Percentiles rank a stretch among this genome's conserved stretches.
phyloP scores from a whole-genome alignment of 345 rosid genomes.

The Psidium friedrichsthalianum region DNA sequence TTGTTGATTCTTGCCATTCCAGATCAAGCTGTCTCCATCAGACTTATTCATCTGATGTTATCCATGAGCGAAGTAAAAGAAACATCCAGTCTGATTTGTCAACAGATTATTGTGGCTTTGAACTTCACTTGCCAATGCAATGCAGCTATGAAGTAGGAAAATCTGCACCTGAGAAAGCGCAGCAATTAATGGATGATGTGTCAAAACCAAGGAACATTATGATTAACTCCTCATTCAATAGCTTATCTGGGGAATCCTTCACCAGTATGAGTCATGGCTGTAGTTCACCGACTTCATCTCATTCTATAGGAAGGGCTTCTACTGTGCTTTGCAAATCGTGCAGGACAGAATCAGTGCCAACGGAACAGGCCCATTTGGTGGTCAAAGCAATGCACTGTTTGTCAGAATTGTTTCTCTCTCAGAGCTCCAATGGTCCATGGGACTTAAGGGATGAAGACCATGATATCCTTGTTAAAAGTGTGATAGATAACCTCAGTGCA shows the following conservation, averaged over 20 bases:
- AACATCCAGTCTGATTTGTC: conserved; percentile 8
- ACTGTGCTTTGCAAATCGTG: conserved; percentile 5
- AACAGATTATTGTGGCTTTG: conserved; percentile 9
- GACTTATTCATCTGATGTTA: not conserved
- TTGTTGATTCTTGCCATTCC: conserved; percentile 4
- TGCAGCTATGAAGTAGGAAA: conserved; percentile 8
- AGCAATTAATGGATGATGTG: not conserved
- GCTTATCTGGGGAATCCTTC: conserved; percentile 27
- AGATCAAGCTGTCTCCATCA: not conserved
- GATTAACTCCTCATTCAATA: conserved; percentile 13
- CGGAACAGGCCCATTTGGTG: conserved; percentile 15
- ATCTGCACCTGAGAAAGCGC: conserved; percentile 11
- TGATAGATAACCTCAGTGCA: conserved; percentile 39
- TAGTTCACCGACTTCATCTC: conserved; percentile 10
- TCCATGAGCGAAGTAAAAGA: conserved; percentile 7
- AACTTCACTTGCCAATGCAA: conserved; percentile 10
- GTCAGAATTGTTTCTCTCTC: conserved; percentile 58
- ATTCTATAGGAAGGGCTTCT: conserved; percentile 23
- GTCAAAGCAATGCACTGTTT: conserved; percentile 49
- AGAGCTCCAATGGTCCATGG: conserved; percentile 43
- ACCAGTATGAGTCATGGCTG: conserved; percentile 17
- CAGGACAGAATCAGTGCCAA: conserved; percentile 10
- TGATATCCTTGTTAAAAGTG: conserved; percentile 51
- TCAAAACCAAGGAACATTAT: conserved; percentile 15
- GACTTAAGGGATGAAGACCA: conserved; percentile 39